Evolutionary conservation across 1,139 yeast genomes (phyloP).

Genomic region (Saccharomyces hybrid): DNA sequence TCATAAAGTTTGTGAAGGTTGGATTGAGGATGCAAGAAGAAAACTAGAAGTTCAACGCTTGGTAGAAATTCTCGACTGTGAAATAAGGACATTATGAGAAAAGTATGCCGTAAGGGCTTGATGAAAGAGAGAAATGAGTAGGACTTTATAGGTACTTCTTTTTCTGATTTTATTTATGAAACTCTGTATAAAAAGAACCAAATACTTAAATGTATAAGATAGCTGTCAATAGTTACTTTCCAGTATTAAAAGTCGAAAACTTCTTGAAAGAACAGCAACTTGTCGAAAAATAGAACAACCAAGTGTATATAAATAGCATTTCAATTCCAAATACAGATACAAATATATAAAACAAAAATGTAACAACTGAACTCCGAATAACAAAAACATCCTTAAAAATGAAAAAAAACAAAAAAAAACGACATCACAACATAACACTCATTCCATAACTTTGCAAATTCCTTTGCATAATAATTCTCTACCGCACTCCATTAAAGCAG

Average conservation of each 20-base stretch:
- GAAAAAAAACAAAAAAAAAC: neutral
- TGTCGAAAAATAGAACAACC: neutral
- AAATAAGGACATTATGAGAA: constrained; percentile 30
- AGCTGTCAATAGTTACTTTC: neutral
- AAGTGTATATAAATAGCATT: neutral
- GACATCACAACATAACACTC: constrained; percentile 1
- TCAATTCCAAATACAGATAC: constrained; percentile 3
- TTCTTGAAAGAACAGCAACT: neutral
- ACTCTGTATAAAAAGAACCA: neutral
- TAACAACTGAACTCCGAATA: constrained; percentile 2
- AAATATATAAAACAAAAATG: constrained; percentile 4
- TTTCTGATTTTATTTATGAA: too few species aligned
- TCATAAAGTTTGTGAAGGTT: constrained; percentile 79
- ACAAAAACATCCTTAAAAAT: neutral
- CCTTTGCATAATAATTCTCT: constrained; percentile 35
- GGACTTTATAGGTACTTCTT: neutral
- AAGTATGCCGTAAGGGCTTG: neutral
- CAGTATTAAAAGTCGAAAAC: neutral
- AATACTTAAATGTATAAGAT: neutral
- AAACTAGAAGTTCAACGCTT: constrained; percentile 82
- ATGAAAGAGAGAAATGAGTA: neutral
- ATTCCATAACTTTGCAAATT: constrained; percentile 21
- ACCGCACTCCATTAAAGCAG: constrained; percentile 46
- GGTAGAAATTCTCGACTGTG: constrained; percentile 41
- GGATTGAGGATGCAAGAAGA: constrained; percentile 84